Conservation (phyloP, 208 protist species). For the Crithidia thermophila region DNA sequence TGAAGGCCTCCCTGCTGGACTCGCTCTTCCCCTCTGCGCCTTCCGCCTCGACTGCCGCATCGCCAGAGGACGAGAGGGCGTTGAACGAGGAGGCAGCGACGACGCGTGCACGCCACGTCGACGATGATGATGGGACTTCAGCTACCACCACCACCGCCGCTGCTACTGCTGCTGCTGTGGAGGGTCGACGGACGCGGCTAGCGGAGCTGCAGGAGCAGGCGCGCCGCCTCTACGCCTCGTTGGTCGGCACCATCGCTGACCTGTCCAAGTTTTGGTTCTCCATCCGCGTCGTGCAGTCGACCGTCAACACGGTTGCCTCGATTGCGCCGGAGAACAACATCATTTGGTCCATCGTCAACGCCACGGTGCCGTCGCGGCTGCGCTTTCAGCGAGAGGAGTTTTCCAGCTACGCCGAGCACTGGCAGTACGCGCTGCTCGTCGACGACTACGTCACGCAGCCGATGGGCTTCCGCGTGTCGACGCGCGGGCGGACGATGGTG, state of each 20-base stretch:
- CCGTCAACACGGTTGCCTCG: conserved; percentile 27
- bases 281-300: conserved; percentile 27
- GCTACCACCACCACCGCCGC: conserved; percentile 13
- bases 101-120: background rate
- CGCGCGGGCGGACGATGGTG: conserved; percentile 49
- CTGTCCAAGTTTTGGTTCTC: conserved; percentile 49
- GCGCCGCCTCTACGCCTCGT: conserved; percentile 40
- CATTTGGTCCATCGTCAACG: conserved; percentile 49
- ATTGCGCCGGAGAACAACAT: conserved; percentile 36
- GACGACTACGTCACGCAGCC: conserved; percentile 79
- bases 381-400: conserved; percentile 70
- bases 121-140: too few species aligned
- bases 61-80: too few species aligned
- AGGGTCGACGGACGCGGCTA: background rate
- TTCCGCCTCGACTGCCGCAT: too few species aligned
- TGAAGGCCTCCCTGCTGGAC: conserved; percentile 8
- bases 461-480: conserved; percentile 31
- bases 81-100: conserved; percentile 20
- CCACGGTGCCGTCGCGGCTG: conserved; percentile 46
- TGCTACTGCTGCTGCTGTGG: background rate
- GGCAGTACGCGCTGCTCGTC: conserved; percentile 80
- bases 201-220: conserved; percentile 13
- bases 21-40: too few species aligned
- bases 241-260: conserved; percentile 79
- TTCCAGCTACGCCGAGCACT: conserved; percentile 51